Evolutionary conservation across 495 filamentous ascomycete genomes (phyloP), one percentile per base, ranked within the genome.

Genomic region (Amniculicola lignicola): DNA sequence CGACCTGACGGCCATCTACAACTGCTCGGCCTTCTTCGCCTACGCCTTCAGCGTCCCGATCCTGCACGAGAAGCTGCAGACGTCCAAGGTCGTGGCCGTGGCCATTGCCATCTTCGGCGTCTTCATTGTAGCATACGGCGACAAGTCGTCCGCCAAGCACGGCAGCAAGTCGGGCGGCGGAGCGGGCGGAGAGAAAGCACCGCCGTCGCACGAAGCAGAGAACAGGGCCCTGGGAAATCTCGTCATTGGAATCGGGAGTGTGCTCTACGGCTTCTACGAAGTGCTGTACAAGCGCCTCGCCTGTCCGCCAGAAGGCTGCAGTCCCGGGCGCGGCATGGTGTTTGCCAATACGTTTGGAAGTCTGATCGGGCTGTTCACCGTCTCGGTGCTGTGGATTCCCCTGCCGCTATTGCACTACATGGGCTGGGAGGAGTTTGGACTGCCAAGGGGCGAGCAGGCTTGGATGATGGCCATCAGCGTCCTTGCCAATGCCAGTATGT

Each of bases 1-100:
- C 61, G 93, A 98, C 65, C 74, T 98, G 49, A 98, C 93, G 0
- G 93, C 93, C 21, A 98, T 98, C 66, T 98, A 97, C 78, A 98
- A 98, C 70, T 98, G 93, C 77, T 95, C 88, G 43, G 91, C 93
- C 41, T 98, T 98, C 72, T 98, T 96, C 70, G 93, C 93, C 25
- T 98, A 98, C 67, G 92, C 84, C 9, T 98, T 98, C 65, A 89
- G 86, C 39, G 88, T 98, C 19, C 90, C 89, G 0, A 67, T 98
- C 11, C 75, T 98, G 0, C 84, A 89, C 23, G 93, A 98, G 69
- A 85, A 84, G 65, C 64, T 94, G 10, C 82, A 87, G 2, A 68
- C 81, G 19, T 87, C 87, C 67, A 98, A 96, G 73, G 80, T 88
- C 22, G 68, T 91, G 29, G 84, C 92, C 1, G 93, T 98, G 1